These are phyloP conservation scores for Eutrema yunnanense DNA, from an alignment of 345 rosid species.

Conservation along the genomic window DNA sequence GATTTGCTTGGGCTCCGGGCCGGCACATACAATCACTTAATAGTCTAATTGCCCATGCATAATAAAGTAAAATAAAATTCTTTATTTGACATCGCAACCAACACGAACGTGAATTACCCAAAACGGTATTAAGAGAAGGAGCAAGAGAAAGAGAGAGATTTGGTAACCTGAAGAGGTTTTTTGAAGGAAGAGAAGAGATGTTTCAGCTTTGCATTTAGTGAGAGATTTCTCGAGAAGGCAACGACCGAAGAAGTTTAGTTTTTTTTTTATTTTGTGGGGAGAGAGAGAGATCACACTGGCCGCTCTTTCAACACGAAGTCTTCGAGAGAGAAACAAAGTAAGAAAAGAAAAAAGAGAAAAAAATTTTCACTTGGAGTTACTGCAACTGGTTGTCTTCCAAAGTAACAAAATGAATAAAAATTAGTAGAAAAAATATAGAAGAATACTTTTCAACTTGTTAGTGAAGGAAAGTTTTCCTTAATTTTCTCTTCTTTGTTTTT, in stretches of 20 bases:
- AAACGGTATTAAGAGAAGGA: background rate
- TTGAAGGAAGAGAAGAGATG: background rate
- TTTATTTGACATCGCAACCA: background rate
- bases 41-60: no score
- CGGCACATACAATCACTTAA: no score
- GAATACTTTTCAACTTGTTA: no score
- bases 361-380: background rate
- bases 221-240: conserved; percentile 7
- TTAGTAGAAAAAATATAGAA: no score
- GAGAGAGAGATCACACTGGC: conserved; percentile 18
- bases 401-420: no score
- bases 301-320: conserved; percentile 20
- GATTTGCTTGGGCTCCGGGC: no score
- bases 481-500: no score
- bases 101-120: conserved; percentile 14
- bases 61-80: no score
- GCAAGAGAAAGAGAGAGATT: background rate
- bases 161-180: background rate
- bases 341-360: background rate
- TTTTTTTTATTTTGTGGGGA: background rate
- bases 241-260: conserved; percentile 8
- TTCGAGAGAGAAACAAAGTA: background rate
- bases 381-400: no score
- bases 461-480: no score
- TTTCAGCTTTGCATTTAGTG: conserved; percentile 19